Evolutionary conservation across 2,329 filamentous ascomycete species (phyloP).

Genomic region (Xylaria sp.): DNA sequence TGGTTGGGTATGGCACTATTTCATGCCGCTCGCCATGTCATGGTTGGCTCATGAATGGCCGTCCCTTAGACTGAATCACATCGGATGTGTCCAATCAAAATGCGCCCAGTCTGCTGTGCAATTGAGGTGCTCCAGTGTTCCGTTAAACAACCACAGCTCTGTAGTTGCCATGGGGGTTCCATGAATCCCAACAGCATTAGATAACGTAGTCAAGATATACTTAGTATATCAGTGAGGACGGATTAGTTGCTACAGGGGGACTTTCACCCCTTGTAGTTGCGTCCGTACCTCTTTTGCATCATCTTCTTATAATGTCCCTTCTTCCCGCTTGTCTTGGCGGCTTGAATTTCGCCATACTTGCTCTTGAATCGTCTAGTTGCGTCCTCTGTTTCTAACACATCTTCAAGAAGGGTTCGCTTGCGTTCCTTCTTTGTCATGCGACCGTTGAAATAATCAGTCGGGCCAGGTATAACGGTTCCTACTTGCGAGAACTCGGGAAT

Average conservation of each 20-base stretch:
- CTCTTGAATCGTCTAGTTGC: slow-evolving; percentile 79
- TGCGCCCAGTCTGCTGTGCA: background rate
- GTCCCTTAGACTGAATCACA: background rate
- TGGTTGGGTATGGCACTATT: background rate
- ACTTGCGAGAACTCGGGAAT: slow-evolving; percentile 88
- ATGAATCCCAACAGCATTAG: background rate
- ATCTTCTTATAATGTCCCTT: slow-evolving; percentile 89
- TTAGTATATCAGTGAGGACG: slow-evolving; percentile 7
- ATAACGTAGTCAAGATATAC: background rate
- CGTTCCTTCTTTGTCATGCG: slow-evolving; percentile 88
- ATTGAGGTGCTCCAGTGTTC: background rate
- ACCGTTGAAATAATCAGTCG: slow-evolving; percentile 85
- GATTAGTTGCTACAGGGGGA: slow-evolving; percentile 4
- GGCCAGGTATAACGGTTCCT: slow-evolving; percentile 87
- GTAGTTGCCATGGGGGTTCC: background rate
- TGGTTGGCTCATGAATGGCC: background rate
- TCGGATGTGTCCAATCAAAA: background rate
- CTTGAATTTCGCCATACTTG: slow-evolving; percentile 89
- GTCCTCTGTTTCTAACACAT: slow-evolving; percentile 77
- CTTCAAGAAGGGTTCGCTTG: slow-evolving; percentile 87
- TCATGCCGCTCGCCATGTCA: background rate
- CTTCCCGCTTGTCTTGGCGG: slow-evolving; percentile 84
- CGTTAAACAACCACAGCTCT: background rate
- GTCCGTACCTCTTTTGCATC: slow-evolving; percentile 57
- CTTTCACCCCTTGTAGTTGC: slow-evolving; percentile 45